A percentile compares a stretch with the other conserved stretches of the same genome.
Evolutionary conservation across 2,329 filamentous ascomycete species (phyloP).

Genomic region (Pestalotiopsis sp.): DNA sequence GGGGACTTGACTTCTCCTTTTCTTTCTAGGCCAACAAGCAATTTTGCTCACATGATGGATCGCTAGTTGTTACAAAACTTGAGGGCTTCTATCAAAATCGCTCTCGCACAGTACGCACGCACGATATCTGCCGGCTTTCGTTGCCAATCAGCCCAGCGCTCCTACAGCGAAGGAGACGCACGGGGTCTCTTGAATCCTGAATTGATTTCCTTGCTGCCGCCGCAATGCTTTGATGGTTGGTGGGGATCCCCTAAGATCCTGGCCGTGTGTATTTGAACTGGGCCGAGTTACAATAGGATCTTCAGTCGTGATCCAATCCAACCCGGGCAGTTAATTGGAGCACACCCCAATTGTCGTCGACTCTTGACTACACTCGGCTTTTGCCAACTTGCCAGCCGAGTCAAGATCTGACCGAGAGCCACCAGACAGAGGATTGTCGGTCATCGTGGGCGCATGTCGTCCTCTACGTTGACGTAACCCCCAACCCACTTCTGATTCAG

Average conservation of each 20-base stretch:
- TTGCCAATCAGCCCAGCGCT: not conserved
- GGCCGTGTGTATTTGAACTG: not conserved
- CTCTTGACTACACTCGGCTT: not conserved
- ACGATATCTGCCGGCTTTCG: not conserved
- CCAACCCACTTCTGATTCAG: not conserved
- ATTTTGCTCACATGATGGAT: too few relatives aligned
- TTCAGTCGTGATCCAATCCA: not conserved
- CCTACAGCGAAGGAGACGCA: not conserved
- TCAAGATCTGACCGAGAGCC: not conserved
- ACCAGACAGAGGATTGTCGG: not conserved
- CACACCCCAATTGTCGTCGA: not conserved
- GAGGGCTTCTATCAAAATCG: not conserved
- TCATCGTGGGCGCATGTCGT: not conserved
- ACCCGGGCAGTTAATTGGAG: not conserved
- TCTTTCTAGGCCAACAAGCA: too few relatives aligned
- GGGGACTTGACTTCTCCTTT: too few relatives aligned
- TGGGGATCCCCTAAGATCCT: not conserved
- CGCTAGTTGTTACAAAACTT: too few relatives aligned
- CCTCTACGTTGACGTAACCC: not conserved
- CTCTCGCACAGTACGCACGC: not conserved
- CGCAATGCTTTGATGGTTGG: not conserved
- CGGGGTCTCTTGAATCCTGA: not conserved
- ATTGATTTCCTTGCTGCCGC: not conserved
- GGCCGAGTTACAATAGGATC: not conserved
- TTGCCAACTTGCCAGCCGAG: not conserved